phyloP scores from a whole-genome alignment of 768 basidiomycete genomes.

The Leccinum uliginosum region DNA sequence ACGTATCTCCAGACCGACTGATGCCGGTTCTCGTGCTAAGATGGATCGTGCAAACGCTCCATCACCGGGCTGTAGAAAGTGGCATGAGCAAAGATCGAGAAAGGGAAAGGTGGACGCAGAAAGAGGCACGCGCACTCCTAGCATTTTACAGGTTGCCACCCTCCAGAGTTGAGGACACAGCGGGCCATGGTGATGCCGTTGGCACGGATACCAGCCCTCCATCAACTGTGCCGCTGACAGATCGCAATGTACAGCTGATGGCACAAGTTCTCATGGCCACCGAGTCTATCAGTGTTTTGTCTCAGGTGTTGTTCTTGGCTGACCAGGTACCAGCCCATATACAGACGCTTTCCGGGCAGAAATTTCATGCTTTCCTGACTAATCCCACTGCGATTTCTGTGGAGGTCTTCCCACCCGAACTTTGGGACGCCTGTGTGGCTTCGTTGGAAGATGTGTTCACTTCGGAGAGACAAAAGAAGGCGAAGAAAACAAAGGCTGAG shows the following conservation, averaged over 20 bases:
- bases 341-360: slow-evolving; percentile 52
- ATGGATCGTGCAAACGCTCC: slow-evolving; percentile 53
- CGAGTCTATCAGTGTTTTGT: slow-evolving; percentile 56
- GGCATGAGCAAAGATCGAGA: slow-evolving; percentile 52
- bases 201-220: slow-evolving; percentile 14
- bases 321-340: slow-evolving; percentile 43
- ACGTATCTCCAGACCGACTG: slow-evolving; percentile 43
- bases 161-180: slow-evolving; percentile 12
- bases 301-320: slow-evolving; percentile 57
- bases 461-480: slow-evolving; percentile 44
- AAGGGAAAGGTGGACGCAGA: slow-evolving; percentile 64
- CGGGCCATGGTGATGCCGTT: slow-evolving; percentile 6
- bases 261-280: slow-evolving; percentile 60
- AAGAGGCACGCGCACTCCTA: slow-evolving; percentile 59
- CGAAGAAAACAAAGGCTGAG: slow-evolving; percentile 32
- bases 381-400: slow-evolving; percentile 18
- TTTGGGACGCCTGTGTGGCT: slow-evolving; percentile 46
- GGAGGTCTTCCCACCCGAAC: slow-evolving; percentile 25
- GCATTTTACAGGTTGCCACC: slow-evolving; percentile 37
- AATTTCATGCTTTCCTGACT: slow-evolving; percentile 54
- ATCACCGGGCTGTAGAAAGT: slow-evolving; percentile 47
- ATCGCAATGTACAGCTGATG: slow-evolving; percentile 63
- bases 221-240: slow-evolving; percentile 33
- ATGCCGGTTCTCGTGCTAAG: slow-evolving; percentile 54
- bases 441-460: slow-evolving; percentile 48